A percentile compares a stretch with the other conserved stretches of the same genome.
phyloP scores from a whole-genome alignment of 1,139 yeast species.

The Nakaseomyces nivariensis region DNA sequence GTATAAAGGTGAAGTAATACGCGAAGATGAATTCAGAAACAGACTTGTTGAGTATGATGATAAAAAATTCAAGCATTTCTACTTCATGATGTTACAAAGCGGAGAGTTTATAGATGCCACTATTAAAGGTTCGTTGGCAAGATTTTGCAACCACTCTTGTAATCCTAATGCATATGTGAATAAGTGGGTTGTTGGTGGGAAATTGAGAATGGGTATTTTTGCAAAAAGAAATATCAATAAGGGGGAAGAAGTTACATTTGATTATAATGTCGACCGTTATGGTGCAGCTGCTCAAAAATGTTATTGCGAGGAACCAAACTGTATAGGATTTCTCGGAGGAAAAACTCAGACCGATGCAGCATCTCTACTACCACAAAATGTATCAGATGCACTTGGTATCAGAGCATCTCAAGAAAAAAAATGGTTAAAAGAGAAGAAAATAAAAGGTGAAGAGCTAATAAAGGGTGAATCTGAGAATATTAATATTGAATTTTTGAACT shows the following conservation, averaged over 20 bases:
- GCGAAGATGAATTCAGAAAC: conserved; percentile 57
- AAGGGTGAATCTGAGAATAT: conserved; percentile 52
- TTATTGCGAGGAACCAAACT: conserved; percentile 86
- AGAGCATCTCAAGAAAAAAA: conserved; percentile 49
- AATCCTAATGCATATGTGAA: conserved; percentile 90
- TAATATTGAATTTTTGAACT: conserved; percentile 54
- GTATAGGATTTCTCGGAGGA: conserved; percentile 91
- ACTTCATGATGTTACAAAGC: conserved; percentile 93
- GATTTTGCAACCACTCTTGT: conserved; percentile 93
- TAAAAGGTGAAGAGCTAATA: conserved; percentile 35
- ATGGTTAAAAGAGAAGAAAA: conserved; percentile 55
- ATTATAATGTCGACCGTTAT: conserved; percentile 91
- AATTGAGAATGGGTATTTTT: conserved; percentile 88
- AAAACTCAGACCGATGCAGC: conserved; percentile 93
- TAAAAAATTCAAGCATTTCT: conserved; percentile 72
- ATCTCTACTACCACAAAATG: conserved; percentile 67
- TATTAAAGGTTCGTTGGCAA: conserved; percentile 70
- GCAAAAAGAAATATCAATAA: conserved; percentile 60
- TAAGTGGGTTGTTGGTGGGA: conserved; percentile 93
- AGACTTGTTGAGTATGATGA: conserved; percentile 69
- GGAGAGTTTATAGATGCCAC: conserved; percentile 95
- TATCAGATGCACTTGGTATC: conserved; percentile 81
- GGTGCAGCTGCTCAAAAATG: conserved; percentile 94
- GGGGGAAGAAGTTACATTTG: conserved; percentile 92
- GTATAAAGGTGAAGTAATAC: conserved; percentile 89